Percentiles rank a stretch among this genome's conserved stretches.
Conservation (phyloP, 2,329 filamentous ascomycete species). For the Aspergillus fructus region DNA sequence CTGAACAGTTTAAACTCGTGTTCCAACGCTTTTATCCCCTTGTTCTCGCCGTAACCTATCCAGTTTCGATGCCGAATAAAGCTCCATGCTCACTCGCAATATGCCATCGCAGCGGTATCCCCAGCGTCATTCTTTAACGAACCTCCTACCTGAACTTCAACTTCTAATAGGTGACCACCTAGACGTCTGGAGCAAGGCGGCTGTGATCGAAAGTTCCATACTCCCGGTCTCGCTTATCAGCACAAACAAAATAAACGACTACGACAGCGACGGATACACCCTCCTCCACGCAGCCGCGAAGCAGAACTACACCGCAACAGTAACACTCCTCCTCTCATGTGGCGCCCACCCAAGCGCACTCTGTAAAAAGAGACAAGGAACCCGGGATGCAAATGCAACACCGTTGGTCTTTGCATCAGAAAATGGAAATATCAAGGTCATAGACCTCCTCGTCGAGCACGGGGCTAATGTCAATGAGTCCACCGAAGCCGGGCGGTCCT, state of each 20-base stretch:
- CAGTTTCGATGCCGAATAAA: background rate
- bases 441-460: background rate
- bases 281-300: background rate
- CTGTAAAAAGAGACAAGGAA: background rate
- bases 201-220: background rate
- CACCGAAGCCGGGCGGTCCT: background rate
- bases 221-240: background rate
- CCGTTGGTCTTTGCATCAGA: background rate
- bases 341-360: background rate
- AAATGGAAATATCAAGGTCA: background rate
- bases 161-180: background rate
- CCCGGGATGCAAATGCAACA: background rate
- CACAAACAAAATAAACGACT: background rate
- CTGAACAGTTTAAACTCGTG: background rate
- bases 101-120: background rate
- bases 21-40: background rate
- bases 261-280: background rate
- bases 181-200: background rate
- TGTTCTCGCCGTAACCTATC: too few relatives aligned
- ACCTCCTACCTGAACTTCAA: background rate
- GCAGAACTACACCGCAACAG: background rate
- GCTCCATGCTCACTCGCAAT: too few relatives aligned
- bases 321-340: background rate
- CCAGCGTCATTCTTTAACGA: background rate
- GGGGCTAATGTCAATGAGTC: background rate